Evolutionary conservation across 805 yeast genomes (phyloP), one percentile per base, ranked within the genome.

Genomic region (Sugiyamaella valdiviana): DNA sequence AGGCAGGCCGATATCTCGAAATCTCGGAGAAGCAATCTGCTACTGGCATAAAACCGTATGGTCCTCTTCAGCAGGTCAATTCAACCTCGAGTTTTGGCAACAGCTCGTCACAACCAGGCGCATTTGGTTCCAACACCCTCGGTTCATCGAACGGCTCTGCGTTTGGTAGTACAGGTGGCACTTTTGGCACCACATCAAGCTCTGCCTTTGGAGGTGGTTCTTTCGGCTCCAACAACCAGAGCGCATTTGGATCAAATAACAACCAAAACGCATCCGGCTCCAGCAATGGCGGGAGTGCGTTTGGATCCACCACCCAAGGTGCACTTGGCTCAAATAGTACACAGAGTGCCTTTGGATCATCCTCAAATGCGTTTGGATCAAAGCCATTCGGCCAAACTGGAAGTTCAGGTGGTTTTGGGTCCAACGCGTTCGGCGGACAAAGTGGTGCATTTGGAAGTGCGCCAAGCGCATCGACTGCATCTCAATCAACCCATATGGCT

Each of bases 1-100:
- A 72, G 55, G 84, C 82, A 5, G 83, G 82, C 0, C 67, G 84
- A 43, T 80, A 73, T 59, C 59, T 74, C n/a, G 84, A 81, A 51
- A 54, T 70, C 17, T 65, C 76, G 4, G 71, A 75, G 1, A 12
- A n/a, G 9, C 61, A 62, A 37, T 43, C 47, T 3, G 29, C 38
- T 2, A 15, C 45, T 12, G 20, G 19, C 12, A 35, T 41, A 36
- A 52, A 50, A 39, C 53, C 57, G 1, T 55, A 38, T 24, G 51
- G 48, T 5, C 44, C 54, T n/a, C 19, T 39, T n/a, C n/a, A n/a
- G n/a, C n/a, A n/a, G 15, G 9, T 12, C 5, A 26, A 6, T n/a
- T 4, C 32, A 4, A 6, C 32, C 2, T 26, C 32, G 3, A 26
- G 14, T 26, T 2, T n/a, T 26, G 32, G 32, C 10, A 26, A 4